phyloP scores from a whole-genome alignment of 129 eudicot genomes.

The Flaveria brownii region DNA sequence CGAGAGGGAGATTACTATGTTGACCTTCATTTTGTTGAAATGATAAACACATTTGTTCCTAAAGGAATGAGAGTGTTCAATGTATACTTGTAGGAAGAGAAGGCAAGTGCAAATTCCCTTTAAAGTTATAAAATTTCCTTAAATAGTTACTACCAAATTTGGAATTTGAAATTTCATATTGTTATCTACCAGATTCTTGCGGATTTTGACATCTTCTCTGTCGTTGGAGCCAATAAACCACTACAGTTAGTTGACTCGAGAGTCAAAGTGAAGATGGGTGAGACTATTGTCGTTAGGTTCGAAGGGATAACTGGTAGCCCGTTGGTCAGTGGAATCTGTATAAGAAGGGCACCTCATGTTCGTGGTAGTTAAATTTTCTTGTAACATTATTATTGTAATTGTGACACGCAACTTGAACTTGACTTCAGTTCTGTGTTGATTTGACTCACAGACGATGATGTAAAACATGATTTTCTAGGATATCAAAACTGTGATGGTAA shows the following conservation, averaged over 20 bases:
- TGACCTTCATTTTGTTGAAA: constrained; percentile 89
- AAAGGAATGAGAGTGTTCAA: constrained; percentile 88
- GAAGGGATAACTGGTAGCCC: too few relatives aligned
- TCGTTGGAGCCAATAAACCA: constrained; percentile 93
- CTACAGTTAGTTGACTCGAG: constrained; percentile 70
- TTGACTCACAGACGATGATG: too few relatives aligned
- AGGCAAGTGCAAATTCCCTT: constrained; percentile 46
- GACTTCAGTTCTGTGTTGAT: too few relatives aligned
- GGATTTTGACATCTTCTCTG: constrained; percentile 81
- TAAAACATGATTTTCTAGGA: too few relatives aligned
- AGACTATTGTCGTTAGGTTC: constrained; percentile 59
- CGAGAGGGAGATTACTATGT: constrained; percentile 76
- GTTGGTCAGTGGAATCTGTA: too few relatives aligned
- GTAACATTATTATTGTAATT: too few relatives aligned
- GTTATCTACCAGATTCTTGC: constrained; percentile 60
- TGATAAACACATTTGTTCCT: constrained; percentile 75
- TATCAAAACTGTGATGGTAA: too few relatives aligned
- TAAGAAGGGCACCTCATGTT: too few relatives aligned
- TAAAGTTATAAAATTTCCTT: not conserved
- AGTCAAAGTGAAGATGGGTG: constrained; percentile 61
- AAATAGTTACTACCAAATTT: not conserved
- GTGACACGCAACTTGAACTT: too few relatives aligned
- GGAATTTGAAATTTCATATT: constrained; percentile 3
- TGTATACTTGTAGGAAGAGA: constrained; percentile 89
- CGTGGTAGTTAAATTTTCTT: too few relatives aligned